phyloP scores from a whole-genome alignment of 2,329 filamentous ascomycete genomes.

The Fusarium pseudograminearum region DNA sequence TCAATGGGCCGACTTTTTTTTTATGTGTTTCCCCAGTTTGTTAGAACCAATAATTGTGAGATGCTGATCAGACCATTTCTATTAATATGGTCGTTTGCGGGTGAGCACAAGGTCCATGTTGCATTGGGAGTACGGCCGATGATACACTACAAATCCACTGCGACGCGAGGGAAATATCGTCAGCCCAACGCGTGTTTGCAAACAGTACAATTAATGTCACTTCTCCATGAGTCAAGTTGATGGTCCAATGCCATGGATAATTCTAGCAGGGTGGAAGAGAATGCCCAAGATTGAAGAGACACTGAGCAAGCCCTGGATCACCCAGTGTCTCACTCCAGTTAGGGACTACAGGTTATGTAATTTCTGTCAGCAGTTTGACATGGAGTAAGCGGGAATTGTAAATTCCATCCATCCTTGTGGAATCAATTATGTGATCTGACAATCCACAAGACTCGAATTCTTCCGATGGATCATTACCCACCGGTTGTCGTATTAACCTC shows the following conservation, averaged over 20 bases:
- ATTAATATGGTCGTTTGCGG: background rate
- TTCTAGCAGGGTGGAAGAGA: background rate
- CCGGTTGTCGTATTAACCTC: background rate
- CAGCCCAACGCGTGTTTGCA: background rate
- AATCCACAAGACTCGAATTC: background rate
- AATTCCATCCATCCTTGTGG: no score
- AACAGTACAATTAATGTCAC: background rate
- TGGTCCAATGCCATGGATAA: no score
- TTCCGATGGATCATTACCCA: background rate
- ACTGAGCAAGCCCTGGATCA: background rate
- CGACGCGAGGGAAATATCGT: background rate
- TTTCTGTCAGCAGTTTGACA: background rate
- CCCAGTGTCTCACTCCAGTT: no score
- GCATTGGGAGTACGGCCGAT: background rate
- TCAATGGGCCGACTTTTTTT: background rate
- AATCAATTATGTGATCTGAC: background rate
- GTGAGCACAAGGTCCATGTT: background rate
- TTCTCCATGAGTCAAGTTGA: no score
- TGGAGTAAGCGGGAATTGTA: no score
- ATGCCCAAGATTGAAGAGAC: background rate
- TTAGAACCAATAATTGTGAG: background rate
- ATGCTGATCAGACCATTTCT: background rate
- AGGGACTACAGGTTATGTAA: background rate
- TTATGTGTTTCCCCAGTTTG: background rate
- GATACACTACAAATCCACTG: background rate